Evolutionary conservation across 352 stramenopile genomes (phyloP).

Genomic region (Globisporangium cystogenes): DNA sequence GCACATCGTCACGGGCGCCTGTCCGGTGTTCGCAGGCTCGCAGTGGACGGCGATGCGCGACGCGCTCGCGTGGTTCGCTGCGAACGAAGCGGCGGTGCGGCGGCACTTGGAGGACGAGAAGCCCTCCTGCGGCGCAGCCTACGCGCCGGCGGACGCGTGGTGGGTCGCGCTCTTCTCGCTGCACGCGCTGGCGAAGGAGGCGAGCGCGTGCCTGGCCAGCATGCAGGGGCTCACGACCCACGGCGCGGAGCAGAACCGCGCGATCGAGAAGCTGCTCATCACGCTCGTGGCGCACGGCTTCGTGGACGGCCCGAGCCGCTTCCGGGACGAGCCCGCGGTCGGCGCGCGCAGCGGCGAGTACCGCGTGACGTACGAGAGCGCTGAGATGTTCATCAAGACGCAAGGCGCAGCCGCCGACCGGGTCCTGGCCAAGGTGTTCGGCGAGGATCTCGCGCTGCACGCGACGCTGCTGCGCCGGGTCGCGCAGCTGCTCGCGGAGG

Average conservation of each 20-base stretch:
- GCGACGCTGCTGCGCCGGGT: not conserved
- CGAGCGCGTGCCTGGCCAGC: not conserved
- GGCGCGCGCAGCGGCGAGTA: slow-evolving; percentile 7
- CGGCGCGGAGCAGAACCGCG: slow-evolving; percentile 9
- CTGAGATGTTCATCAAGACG: slow-evolving; percentile 11
- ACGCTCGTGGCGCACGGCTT: slow-evolving; percentile 7
- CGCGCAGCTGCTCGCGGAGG: slow-evolving; percentile 7
- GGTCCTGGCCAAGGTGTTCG: not conserved
- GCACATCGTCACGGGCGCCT: not conserved
- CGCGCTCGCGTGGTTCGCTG: slow-evolving; percentile 3
- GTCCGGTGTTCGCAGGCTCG: not conserved
- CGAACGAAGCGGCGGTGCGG: not conserved
- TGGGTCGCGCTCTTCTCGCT: slow-evolving; percentile 8
- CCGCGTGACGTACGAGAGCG: slow-evolving; percentile 10
- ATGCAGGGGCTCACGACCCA: slow-evolving; percentile 5
- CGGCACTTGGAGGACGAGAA: not conserved
- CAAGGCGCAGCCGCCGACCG: slow-evolving; percentile 1
- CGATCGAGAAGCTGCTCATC: slow-evolving; percentile 12
- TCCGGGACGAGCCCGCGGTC: not conserved
- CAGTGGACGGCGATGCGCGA: slow-evolving; percentile 2
- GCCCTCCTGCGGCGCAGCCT: not conserved
- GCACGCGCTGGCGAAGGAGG: not conserved
- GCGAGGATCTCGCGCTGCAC: not conserved
- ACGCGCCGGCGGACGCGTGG: slow-evolving; percentile 2
- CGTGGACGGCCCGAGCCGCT: slow-evolving; percentile 10